These are phyloP conservation scores for Cladosporium austrohemisphaericum DNA, from an alignment of 2,329 filamentous ascomycete genomes.

Conservation along the genomic window DNA sequence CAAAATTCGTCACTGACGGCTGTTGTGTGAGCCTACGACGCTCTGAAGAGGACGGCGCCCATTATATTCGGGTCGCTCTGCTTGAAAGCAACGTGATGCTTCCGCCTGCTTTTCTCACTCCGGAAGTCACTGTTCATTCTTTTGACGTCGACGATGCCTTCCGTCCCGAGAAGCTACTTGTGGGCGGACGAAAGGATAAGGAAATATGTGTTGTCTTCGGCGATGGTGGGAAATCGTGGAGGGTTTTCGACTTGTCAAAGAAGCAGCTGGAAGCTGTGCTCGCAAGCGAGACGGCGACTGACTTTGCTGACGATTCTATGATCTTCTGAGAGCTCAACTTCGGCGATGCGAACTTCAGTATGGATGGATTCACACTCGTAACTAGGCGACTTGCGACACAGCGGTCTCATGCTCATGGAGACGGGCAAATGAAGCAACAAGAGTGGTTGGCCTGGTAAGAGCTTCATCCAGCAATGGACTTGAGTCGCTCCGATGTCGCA, in stretches of 20 bases:
- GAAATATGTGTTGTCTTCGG: conserved; percentile 54
- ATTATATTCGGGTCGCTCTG: not conserved
- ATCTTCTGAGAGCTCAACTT: conserved; percentile 13
- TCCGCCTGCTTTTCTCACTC: not conserved
- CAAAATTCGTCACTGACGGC: conserved; percentile 11
- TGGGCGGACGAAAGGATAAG: conserved; percentile 54
- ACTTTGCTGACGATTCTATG: conserved; percentile 2
- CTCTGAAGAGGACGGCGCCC: not conserved
- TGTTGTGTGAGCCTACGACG: conserved; percentile 3
- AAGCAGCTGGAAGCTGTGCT: conserved; percentile 2
- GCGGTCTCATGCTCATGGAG: too few relatives aligned
- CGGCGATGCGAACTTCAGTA: too few relatives aligned
- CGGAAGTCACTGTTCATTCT: conserved; percentile 39
- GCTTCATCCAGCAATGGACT: too few relatives aligned
- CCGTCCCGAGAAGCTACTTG: conserved; percentile 47
- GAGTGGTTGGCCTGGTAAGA: too few relatives aligned
- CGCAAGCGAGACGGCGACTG: not conserved
- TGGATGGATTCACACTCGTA: not conserved
- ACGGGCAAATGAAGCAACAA: too few relatives aligned
- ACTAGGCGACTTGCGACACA: too few relatives aligned
- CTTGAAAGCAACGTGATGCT: not conserved
- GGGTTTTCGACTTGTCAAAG: conserved; percentile 50
- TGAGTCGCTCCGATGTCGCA: too few relatives aligned
- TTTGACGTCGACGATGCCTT: conserved; percentile 46
- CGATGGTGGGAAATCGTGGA: conserved; percentile 51